Conservation (phyloP, 1,139 yeast genomes). For the Blastobotrys illinoisensis region DNA sequence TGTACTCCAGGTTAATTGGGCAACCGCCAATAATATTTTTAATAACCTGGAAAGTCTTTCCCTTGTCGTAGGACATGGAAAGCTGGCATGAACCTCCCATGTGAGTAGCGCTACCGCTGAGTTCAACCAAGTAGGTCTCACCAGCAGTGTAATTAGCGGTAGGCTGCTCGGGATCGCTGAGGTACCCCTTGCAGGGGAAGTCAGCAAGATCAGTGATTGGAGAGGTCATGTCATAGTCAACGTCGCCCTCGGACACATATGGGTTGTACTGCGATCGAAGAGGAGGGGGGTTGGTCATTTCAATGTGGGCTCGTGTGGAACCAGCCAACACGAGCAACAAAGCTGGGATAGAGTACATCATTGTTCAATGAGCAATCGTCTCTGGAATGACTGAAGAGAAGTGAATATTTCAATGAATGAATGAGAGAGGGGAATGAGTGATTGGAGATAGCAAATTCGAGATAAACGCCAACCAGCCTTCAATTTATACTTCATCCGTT, state of each 20-base stretch:
- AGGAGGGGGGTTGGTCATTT: slow-evolving; percentile 25
- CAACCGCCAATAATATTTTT: slow-evolving; percentile 29
- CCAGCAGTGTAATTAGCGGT: slow-evolving; percentile 23
- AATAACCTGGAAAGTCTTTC: slow-evolving; percentile 25
- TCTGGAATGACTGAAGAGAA: neutral
- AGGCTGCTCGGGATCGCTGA: slow-evolving; percentile 17
- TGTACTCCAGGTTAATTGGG: slow-evolving; percentile 21
- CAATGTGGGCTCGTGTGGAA: slow-evolving; percentile 19
- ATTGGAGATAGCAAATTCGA: neutral
- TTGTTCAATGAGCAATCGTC: neutral
- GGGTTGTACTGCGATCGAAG: slow-evolving; percentile 22
- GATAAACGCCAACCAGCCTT: neutral
- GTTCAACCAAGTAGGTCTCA: slow-evolving; percentile 16
- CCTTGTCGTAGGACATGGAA: slow-evolving; percentile 26
- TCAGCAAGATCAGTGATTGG: slow-evolving; percentile 14
- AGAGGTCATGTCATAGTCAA: slow-evolving; percentile 22
- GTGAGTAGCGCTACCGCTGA: slow-evolving; percentile 25
- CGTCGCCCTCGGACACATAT: slow-evolving; percentile 11
- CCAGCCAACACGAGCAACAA: neutral
- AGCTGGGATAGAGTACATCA: neutral
- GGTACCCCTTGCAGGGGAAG: slow-evolving; percentile 28
- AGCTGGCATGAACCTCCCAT: slow-evolving; percentile 29
- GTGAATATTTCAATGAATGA: neutral
- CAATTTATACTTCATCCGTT: neutral
- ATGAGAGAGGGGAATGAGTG: neutral